These are phyloP conservation scores for Aspergillus ellipticus DNA, from an alignment of 495 filamentous ascomycete species.

Conservation along the genomic window DNA sequence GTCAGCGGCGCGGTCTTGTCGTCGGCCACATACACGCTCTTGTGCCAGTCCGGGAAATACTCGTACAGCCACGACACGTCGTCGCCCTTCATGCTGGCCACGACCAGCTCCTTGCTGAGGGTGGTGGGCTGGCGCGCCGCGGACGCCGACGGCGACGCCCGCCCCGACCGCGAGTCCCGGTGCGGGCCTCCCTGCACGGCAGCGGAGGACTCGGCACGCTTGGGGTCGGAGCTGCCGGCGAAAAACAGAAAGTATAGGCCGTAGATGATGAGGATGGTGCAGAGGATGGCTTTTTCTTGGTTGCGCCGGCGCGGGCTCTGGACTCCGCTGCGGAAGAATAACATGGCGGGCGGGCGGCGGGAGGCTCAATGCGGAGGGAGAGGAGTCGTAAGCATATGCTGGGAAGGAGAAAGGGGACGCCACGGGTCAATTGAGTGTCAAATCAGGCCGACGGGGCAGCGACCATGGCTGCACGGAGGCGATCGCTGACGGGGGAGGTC, in stretches of 20 bases:
- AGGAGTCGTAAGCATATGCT: background rate
- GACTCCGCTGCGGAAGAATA: slow-evolving; percentile 37
- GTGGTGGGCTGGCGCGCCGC: slow-evolving; percentile 12
- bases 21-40: slow-evolving; percentile 52
- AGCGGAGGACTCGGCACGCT: slow-evolving; percentile 18
- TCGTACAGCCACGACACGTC: slow-evolving; percentile 55
- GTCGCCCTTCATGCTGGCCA: slow-evolving; percentile 50
- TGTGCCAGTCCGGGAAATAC: slow-evolving; percentile 45
- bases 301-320: slow-evolving; percentile 41
- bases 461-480: slow-evolving; percentile 3
- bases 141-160: slow-evolving; percentile 19
- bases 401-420: background rate
- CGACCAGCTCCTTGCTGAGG: slow-evolving; percentile 48
- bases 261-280: slow-evolving; percentile 40
- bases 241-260: slow-evolving; percentile 41
- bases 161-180: slow-evolving; percentile 23
- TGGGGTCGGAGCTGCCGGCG: slow-evolving; percentile 20
- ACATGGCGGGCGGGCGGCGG: slow-evolving; percentile 24
- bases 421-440: background rate
- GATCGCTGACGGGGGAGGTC: background rate
- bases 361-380: background rate
- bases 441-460: background rate
- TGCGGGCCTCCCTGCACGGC: slow-evolving; percentile 14
- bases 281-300: slow-evolving; percentile 37
- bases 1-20: slow-evolving; percentile 43